Percentiles rank a stretch among this genome's conserved stretches.
phyloP scores from a whole-genome alignment of 116 monocot genomes.

The Trichopus zeylanicus region DNA sequence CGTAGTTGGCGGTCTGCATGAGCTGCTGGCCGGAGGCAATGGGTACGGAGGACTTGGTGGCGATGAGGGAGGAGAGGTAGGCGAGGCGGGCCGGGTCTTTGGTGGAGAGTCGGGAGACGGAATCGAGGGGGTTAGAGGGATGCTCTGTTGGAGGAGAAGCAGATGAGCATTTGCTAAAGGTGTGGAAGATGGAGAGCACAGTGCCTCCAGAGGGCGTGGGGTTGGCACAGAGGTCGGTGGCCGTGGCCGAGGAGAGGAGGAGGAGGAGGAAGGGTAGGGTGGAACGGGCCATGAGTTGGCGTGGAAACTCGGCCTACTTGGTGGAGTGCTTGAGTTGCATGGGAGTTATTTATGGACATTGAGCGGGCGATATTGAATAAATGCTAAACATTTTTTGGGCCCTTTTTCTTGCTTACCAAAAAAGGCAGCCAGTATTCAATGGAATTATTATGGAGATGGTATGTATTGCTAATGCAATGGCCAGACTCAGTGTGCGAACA shows the following conservation, averaged over 20 bases:
- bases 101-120: slow-evolving; percentile 33
- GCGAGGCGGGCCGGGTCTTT: slow-evolving; percentile 52
- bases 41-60: slow-evolving; percentile 34
- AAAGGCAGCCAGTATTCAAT: no score
- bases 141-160: slow-evolving; percentile 13
- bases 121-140: slow-evolving; percentile 30
- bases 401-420: no score
- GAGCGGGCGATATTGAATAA: no score
- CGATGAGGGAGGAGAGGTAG: slow-evolving; percentile 40
- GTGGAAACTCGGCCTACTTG: no score
- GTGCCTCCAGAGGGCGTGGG: slow-evolving; percentile 14
- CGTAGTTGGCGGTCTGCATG: slow-evolving; percentile 63
- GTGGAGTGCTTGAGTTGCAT: no score
- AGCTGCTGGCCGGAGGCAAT: slow-evolving; percentile 70
- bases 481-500: no score
- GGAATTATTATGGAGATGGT: no score
- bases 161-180: slow-evolving; percentile 36
- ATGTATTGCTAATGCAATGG: no score
- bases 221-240: slow-evolving; percentile 12
- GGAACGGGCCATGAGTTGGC: no score
- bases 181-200: slow-evolving; percentile 58
- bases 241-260: background rate
- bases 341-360: no score
- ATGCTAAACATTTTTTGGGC: no score
- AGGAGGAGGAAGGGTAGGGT: slow-evolving; percentile 15